phyloP scores from a whole-genome alignment of 768 basidiomycete genomes.

The Boletellus ananas region DNA sequence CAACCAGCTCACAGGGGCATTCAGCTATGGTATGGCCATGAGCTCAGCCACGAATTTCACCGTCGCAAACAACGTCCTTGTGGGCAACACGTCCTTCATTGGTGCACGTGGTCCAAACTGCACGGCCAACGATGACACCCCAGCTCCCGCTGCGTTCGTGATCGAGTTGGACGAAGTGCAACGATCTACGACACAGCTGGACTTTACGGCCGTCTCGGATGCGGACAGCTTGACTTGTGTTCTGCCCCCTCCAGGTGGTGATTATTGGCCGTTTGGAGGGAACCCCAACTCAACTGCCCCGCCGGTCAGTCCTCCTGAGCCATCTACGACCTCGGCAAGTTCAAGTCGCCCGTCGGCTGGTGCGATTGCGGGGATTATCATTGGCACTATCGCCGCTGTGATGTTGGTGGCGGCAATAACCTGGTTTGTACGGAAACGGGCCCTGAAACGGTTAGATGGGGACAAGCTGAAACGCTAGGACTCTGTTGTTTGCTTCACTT shows the following conservation, averaged over 20 bases:
- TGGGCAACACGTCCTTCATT: constrained; percentile 74
- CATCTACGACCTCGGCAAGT: constrained; percentile 11
- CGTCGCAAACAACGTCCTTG: constrained; percentile 54
- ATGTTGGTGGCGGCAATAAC: constrained; percentile 36
- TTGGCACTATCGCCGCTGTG: constrained; percentile 50
- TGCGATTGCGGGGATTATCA: constrained; percentile 40
- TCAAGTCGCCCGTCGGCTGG: constrained; percentile 28
- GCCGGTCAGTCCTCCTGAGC: constrained; percentile 13
- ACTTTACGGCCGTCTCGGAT: constrained; percentile 50
- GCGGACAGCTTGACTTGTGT: constrained; percentile 64
- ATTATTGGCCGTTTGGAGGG: constrained; percentile 69
- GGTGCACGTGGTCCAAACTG: constrained; percentile 68
- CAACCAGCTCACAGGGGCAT: constrained; percentile 63
- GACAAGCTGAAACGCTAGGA: constrained; percentile 13
- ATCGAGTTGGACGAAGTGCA: constrained; percentile 43
- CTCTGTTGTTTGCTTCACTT: not conserved
- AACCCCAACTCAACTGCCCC: constrained; percentile 37
- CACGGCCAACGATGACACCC: constrained; percentile 44
- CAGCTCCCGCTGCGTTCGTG: constrained; percentile 57
- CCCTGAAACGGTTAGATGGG: constrained; percentile 32
- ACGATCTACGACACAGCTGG: constrained; percentile 44
- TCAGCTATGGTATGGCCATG: constrained; percentile 70
- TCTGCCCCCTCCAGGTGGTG: constrained; percentile 59
- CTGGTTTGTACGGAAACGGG: constrained; percentile 50
- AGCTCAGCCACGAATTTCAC: constrained; percentile 64